These are phyloP conservation scores for Tremellales sp. DNA, from an alignment of 1,284 basidiomycete species.

Conservation along the genomic window DNA sequence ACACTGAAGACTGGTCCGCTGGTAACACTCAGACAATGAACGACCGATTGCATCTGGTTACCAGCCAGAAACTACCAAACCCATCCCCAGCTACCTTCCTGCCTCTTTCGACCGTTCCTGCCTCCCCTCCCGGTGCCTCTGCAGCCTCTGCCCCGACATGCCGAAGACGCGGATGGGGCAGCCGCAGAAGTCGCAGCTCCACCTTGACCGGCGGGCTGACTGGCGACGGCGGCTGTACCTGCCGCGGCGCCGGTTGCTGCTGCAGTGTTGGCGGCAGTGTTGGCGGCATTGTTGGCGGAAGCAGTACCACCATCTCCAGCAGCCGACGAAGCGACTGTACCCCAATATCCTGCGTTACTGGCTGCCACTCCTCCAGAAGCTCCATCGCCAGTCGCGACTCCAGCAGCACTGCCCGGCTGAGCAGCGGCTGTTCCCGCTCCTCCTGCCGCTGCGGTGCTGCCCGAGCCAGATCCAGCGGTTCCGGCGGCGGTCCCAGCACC, in stretches of 20 bases:
- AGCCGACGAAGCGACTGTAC: not conserved
- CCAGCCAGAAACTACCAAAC: too few relatives aligned
- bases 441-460: not conserved
- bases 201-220: not conserved
- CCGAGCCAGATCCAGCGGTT: not conserved
- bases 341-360: too few relatives aligned
- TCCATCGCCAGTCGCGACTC: too few relatives aligned
- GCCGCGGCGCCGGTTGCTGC: not conserved
- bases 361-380: not conserved
- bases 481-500: not conserved
- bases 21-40: too few relatives aligned
- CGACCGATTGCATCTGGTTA: too few relatives aligned
- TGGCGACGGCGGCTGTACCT: not conserved
- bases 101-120: not conserved
- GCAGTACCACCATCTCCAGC: not conserved
- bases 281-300: too few relatives aligned
- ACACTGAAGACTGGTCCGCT: too few relatives aligned
- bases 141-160: not conserved
- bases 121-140: not conserved
- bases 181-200: not conserved
- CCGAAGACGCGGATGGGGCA: not conserved
- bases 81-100: slow-evolving; percentile 4
- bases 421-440: not conserved
- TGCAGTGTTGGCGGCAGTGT: not conserved
- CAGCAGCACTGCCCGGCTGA: too few relatives aligned